phyloP scores from a whole-genome alignment of 805 yeast species.

The Monosporozyma servazzii region DNA sequence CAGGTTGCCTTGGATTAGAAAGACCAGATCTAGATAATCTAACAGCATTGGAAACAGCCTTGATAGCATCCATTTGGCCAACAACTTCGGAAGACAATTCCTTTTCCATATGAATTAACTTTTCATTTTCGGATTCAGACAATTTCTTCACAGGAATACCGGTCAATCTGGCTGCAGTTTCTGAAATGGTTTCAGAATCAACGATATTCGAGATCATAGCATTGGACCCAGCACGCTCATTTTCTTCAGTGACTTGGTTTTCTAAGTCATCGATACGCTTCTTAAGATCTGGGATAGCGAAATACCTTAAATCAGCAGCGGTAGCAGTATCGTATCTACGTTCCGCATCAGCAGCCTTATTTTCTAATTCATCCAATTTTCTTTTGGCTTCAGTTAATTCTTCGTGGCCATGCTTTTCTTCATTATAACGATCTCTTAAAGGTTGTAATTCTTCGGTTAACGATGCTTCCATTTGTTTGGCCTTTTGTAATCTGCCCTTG shows the following conservation, averaged over 20 bases:
- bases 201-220: constrained; percentile 82
- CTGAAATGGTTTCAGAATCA: constrained; percentile 86
- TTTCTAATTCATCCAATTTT: constrained; percentile 84
- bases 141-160: constrained; percentile 94
- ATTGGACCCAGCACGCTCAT: constrained; percentile 47
- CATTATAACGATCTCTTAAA: constrained; percentile 70
- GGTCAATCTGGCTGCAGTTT: constrained; percentile 91
- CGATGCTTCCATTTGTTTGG: constrained; percentile 70
- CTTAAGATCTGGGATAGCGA: constrained; percentile 90
- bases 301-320: constrained; percentile 92
- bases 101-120: constrained; percentile 89
- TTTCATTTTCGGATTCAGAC: constrained; percentile 89
- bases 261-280: constrained; percentile 70
- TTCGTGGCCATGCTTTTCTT: constrained; percentile 86
- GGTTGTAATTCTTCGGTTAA: constrained; percentile 81
- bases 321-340: constrained; percentile 91
- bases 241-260: constrained; percentile 67
- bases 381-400: constrained; percentile 82
- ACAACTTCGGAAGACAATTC: constrained; percentile 77
- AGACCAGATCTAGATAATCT: constrained; percentile 89
- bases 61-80: constrained; percentile 93
- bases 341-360: constrained; percentile 92
- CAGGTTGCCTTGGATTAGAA: constrained; percentile 93
- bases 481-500: constrained; percentile 74
- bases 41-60: constrained; percentile 91